phyloP scores from a whole-genome alignment of 2,329 filamentous ascomycete species.

The Fusarium cicatricum region DNA sequence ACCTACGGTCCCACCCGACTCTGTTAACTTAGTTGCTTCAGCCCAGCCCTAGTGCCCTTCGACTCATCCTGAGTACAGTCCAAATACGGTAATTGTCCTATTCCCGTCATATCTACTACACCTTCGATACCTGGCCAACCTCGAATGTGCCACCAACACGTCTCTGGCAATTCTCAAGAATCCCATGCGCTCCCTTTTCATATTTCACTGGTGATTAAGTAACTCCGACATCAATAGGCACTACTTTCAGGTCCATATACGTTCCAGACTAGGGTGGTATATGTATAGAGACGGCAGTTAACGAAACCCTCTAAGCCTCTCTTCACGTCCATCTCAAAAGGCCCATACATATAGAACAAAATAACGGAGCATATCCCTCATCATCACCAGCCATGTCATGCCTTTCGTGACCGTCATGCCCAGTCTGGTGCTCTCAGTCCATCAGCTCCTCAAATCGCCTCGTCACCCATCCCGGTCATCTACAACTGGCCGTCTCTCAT shows the following conservation, averaged over 20 bases:
- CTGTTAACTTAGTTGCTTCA: background rate
- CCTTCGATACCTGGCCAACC: too few species aligned
- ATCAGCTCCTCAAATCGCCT: background rate
- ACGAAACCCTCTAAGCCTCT: constrained; percentile 9
- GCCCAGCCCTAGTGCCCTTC: constrained; percentile 8
- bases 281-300: constrained; percentile 17
- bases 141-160: too few species aligned
- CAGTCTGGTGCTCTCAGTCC: background rate
- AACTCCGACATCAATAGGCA: too few species aligned
- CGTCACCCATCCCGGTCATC: constrained; percentile 11
- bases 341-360: constrained; percentile 31
- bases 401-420: constrained; percentile 23
- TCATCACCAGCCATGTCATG: too few species aligned
- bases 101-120: too few species aligned
- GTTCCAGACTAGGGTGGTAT: constrained; percentile 15
- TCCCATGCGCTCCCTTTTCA: too few species aligned
- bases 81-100: too few species aligned
- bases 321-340: constrained; percentile 11
- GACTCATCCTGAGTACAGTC: constrained; percentile 38
- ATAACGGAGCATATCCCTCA: constrained; percentile 25
- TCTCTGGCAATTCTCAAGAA: too few species aligned
- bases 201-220: too few species aligned
- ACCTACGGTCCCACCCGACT: too few species aligned
- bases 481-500: background rate
- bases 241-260: too few species aligned